Base-by-base conservation (phyloP, 495 filamentous ascomycete species). In the Neurospora sp. region DNA sequence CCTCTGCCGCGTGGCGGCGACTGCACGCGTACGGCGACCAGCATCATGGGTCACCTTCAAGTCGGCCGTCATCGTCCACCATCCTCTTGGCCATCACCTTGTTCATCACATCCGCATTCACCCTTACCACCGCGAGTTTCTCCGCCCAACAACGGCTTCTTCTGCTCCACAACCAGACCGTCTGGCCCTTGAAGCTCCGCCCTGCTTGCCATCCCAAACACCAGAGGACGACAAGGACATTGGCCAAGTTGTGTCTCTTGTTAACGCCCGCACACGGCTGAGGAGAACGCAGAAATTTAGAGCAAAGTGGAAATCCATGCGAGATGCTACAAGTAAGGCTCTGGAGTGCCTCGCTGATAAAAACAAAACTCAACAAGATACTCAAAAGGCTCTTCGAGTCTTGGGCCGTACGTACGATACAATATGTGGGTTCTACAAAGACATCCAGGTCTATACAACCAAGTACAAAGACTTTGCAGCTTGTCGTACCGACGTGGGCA, bases 1-100 rank as follows among this genome's bases (percentile, higher is more conserved):
- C 27, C 53, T 61, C 27, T 61, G 53, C 53, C 53, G 53, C 27
- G 53, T 61, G 53, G 53, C 14, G 53, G 14, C 53, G 27, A 61
- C 27, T 31, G 10, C 53, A 35, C 27, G 22, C 53, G 22, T 27
- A 61, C 22, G 53, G 27, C 53, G 22, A 35, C 53, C 53, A 61
- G 20, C 53, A 35, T 61, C 27, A 61, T 61, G 53, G 53, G 27
- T 16, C 53, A 61, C 10, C 5, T 35, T 35, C 27, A 61, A 61
- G 27, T 35, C 53, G 27, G 53, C 14, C 53, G 27, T 17, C 6
- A 8, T 61, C 20, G 27, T 17, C 53, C 53, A 16, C 22, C 12
- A 61, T 61, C 22, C 53, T 61, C 53, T 31, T 61, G 1, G 48
- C 48, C 48, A 59, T 6, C 48, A 22, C 48, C 20, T 59, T 10